Conservation (phyloP, 2,329 filamentous ascomycete species). For the Calycina marina region DNA sequence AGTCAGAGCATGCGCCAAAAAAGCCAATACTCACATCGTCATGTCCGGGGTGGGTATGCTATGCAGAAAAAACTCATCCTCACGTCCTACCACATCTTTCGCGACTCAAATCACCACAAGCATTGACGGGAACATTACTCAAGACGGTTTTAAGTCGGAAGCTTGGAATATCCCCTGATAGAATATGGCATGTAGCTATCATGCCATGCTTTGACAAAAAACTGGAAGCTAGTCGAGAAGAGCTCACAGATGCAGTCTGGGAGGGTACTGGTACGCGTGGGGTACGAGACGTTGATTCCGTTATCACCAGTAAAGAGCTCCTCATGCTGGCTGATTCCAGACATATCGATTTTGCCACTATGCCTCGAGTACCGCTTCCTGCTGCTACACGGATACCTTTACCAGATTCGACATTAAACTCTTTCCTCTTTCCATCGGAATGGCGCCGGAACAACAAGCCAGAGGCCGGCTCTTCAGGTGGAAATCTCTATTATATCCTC, state of each 20-base stretch:
- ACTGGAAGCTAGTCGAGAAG: slow-evolving; percentile 83
- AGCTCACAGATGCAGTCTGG: slow-evolving; percentile 77
- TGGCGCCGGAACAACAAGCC: slow-evolving; percentile 30
- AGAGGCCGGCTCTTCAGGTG: slow-evolving; percentile 68
- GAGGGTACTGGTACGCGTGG: slow-evolving; percentile 34
- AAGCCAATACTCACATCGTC: slow-evolving; percentile 70
- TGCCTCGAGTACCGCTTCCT: slow-evolving; percentile 45
- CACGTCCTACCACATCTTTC: slow-evolving; percentile 86
- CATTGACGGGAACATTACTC: slow-evolving; percentile 74
- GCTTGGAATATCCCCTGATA: slow-evolving; percentile 57
- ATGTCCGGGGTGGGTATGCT: slow-evolving; percentile 97
- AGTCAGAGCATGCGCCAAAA: slow-evolving; percentile 12
- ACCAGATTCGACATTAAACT: slow-evolving; percentile 54
- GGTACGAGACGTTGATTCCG: slow-evolving; percentile 86
- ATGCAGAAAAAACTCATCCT: slow-evolving; percentile 95
- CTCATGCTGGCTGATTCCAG: slow-evolving; percentile 77
- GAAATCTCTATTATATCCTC: slow-evolving; percentile 76
- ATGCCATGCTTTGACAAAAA: slow-evolving; percentile 99
- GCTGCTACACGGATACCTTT: slow-evolving; percentile 45
- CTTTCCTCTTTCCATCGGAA: slow-evolving; percentile 57
- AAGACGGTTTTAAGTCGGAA: slow-evolving; percentile 70
- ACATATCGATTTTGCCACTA: slow-evolving; percentile 57
- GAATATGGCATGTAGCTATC: slow-evolving; percentile 86
- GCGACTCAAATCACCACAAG: slow-evolving; percentile 84
- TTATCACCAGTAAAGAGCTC: slow-evolving; percentile 92